These are phyloP conservation scores for Paraglomus occultum DNA, from an alignment of 192 early-diverging fungal genomes.

Conservation along the genomic window DNA sequence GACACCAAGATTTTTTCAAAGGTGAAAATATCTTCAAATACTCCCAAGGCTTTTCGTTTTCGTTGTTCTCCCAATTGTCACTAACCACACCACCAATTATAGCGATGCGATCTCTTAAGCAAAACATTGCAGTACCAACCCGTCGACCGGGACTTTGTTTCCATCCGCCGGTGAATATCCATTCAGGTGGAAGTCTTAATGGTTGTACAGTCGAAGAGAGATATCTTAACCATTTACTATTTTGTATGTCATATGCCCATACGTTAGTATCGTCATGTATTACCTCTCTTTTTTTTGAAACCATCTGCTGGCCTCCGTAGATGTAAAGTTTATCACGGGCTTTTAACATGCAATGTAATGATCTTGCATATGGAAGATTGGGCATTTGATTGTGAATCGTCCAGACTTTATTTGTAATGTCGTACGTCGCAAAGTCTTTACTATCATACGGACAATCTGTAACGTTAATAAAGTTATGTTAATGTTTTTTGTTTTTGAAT, in stretches of 20 bases:
- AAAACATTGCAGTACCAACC: not conserved
- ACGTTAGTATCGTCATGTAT: not conserved
- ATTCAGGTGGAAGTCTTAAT: too few species aligned
- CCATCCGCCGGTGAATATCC: too few species aligned
- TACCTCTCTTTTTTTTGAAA: too few species aligned
- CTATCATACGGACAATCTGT: not conserved
- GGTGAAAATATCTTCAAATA: not conserved
- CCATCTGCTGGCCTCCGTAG: not conserved
- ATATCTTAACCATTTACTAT: not conserved
- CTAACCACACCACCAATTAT: not conserved
- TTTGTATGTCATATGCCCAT: not conserved
- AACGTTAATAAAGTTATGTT: not conserved
- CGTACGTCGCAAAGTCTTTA: constrained; percentile 1
- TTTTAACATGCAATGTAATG: not conserved
- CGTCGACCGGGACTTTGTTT: too few species aligned
- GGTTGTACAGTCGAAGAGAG: not conserved
- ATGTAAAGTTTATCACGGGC: not conserved
- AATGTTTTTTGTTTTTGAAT: too few species aligned
- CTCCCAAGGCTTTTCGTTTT: not conserved
- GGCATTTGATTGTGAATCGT: too few species aligned
- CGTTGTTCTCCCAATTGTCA: not conserved
- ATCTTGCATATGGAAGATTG: not conserved
- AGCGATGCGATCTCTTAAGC: not conserved
- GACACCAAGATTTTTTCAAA: not conserved
- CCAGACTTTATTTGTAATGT: not conserved